Percentiles rank a stretch among this genome's conserved stretches.
Conservation (phyloP, 2,329 filamentous ascomycete genomes). For the Periconia sp. region DNA sequence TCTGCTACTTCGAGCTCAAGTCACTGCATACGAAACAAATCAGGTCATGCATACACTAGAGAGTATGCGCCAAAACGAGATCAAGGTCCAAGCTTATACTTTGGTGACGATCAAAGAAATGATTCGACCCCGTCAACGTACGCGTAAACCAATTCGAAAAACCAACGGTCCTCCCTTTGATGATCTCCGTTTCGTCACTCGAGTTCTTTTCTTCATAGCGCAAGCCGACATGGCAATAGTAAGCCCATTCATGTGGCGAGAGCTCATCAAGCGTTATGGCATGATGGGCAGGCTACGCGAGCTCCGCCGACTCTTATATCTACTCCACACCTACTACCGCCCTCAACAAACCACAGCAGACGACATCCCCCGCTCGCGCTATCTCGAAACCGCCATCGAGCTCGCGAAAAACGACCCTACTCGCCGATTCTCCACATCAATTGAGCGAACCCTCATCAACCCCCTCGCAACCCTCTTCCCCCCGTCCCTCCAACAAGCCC, state of each 20-base stretch:
- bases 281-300: conserved; percentile 57
- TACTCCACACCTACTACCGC: conserved; percentile 50
- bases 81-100: conserved; percentile 48
- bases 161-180: conserved; percentile 25
- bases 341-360: conserved; percentile 17
- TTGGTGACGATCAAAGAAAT: conserved; percentile 43
- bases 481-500: conserved; percentile 24
- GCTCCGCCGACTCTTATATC: conserved; percentile 54
- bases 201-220: conserved; percentile 52
- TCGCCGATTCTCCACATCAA: conserved; percentile 15
- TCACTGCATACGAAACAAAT: conserved; percentile 25
- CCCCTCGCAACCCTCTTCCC: conserved; percentile 32
- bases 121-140: conserved; percentile 42
- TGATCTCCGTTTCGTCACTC: conserved; percentile 49
- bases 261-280: conserved; percentile 62
- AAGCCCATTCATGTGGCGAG: conserved; percentile 54
- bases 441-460: conserved; percentile 13
- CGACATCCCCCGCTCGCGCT: conserved; percentile 22
- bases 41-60: conserved; percentile 43
- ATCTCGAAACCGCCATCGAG: conserved; percentile 20
- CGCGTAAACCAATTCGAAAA: conserved; percentile 37
- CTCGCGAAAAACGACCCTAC: conserved; percentile 9
- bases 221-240: conserved; percentile 46
- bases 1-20: conserved; percentile 47
- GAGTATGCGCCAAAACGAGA: conserved; percentile 52